Evolutionary conservation across 805 yeast genomes (phyloP), one percentile per base, ranked within the genome.

Genomic region (Yamadazyma insecticola): DNA sequence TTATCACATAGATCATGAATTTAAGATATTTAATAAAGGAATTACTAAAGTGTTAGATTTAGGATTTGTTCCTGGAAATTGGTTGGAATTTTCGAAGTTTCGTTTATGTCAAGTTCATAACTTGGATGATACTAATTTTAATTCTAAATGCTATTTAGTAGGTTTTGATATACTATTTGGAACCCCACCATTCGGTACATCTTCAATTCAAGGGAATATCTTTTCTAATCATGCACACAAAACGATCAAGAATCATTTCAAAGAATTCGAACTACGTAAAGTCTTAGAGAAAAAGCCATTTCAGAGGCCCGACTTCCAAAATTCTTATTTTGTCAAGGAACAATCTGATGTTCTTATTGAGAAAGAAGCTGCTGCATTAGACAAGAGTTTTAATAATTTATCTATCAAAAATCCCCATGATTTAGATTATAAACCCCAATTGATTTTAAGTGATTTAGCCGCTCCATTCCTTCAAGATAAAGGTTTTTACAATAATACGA

Each of bases 161-260:
- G 70, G 69, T 17, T 47, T 60, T 33, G 72, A 92, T 57, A 67
- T 92, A 20, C 64, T 90, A 13, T 81, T 85, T 6, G 74, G 79
- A 31, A 67, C 71, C 12, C 96, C 97, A 0, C 95, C 96, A 0
- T 47, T 51, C 3, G 96, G 97, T 1, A 85, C 81, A 0, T 72
- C 81, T 6, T 61, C 89, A 0, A 69, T 89, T 31, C 97, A 92
- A 50, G 97, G 95, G 1, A 86, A 89, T 49, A 81, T 90, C n/a
- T 63, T 84, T 24, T 76, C 86, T 21, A 68, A 67, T 41, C 54
- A 54, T 24, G 35, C 60, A 5, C 63, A 55, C 9, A 25, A 40
- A 3, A 39, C 43, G 10, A 50, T 58, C 1, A 21, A 32, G 12
- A 39, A 48, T 7, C 57, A 51, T 38, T 58, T 59, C 34, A 50